These are phyloP conservation scores for Microstroma glucosiphilum DNA, from an alignment of 1,284 basidiomycete species.

Conservation along the genomic window DNA sequence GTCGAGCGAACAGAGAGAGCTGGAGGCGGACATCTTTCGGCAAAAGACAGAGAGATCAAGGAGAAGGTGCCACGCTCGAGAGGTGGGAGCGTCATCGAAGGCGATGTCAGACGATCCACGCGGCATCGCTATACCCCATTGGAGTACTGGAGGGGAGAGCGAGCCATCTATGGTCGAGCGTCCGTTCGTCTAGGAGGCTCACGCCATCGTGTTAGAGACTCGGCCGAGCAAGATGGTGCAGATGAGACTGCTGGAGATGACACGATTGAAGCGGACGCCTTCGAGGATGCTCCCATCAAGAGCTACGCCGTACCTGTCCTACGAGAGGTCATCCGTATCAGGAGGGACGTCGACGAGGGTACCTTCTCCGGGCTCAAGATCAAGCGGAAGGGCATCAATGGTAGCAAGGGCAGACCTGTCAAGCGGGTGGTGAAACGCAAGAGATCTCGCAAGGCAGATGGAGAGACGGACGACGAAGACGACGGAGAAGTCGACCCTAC, in stretches of 20 bases:
- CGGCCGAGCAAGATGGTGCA: slow-evolving; percentile 9
- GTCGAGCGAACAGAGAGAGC: slow-evolving; percentile 4
- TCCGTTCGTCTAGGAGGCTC: slow-evolving; percentile 12
- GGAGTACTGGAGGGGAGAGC: slow-evolving; percentile 89
- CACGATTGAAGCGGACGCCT: slow-evolving; percentile 26
- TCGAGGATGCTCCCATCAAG: slow-evolving; percentile 28
- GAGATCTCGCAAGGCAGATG: slow-evolving; percentile 2
- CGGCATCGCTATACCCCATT: slow-evolving; percentile 71
- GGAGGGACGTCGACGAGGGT: slow-evolving; percentile 59
- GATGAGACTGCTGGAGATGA: slow-evolving; percentile 13
- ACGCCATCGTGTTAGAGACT: slow-evolving; percentile 20
- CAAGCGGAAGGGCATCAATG: slow-evolving; percentile 25
- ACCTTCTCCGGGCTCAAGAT: slow-evolving; percentile 33
- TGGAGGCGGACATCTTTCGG: slow-evolving; percentile 7
- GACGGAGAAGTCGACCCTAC: slow-evolving; percentile 56
- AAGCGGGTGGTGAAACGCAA: not conserved
- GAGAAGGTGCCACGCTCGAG: slow-evolving; percentile 7
- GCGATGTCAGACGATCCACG: slow-evolving; percentile 68
- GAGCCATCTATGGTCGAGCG: slow-evolving; percentile 63
- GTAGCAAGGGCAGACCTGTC: not conserved
- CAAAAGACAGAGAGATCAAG: slow-evolving; percentile 15
- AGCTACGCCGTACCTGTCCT: slow-evolving; percentile 60
- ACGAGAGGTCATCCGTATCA: slow-evolving; percentile 71
- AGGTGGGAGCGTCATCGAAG: slow-evolving; percentile 32
- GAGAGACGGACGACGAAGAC: slow-evolving; percentile 47